These are phyloP conservation scores for Aspergillus pseudoviridinutans DNA, from an alignment of 2,329 filamentous ascomycete genomes.

Conservation along the genomic window DNA sequence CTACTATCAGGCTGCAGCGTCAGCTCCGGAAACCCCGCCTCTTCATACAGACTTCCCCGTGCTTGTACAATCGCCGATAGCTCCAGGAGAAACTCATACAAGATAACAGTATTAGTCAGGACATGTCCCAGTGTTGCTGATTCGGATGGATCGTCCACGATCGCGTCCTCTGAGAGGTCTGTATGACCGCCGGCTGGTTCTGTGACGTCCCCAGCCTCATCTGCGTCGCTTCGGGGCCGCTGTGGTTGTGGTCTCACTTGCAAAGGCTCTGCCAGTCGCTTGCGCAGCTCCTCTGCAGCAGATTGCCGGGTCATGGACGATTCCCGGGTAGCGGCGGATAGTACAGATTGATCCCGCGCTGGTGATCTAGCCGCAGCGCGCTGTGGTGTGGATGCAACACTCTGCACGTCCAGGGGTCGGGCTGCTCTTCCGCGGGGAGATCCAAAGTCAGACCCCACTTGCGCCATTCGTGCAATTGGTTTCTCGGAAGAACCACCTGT, in stretches of 20 bases:
- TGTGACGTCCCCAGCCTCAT: background rate
- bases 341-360: conserved; percentile 18
- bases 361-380: conserved; percentile 19
- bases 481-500: conserved; percentile 15
- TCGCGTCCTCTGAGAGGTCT: conserved; percentile 11
- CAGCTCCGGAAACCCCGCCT: conserved; percentile 56
- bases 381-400: conserved; percentile 15
- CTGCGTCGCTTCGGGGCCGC: background rate
- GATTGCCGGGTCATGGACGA: conserved; percentile 21
- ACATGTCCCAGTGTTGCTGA: conserved; percentile 71
- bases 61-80: conserved; percentile 71
- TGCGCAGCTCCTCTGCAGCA: conserved; percentile 30
- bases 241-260: conserved; percentile 7
- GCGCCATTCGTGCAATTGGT: conserved; percentile 4
- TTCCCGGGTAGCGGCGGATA: conserved; percentile 20
- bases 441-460: conserved; percentile 10
- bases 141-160: conserved; percentile 30
- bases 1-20: background rate
- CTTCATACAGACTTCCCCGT: conserved; percentile 69
- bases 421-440: conserved; percentile 24
- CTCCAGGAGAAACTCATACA: conserved; percentile 77
- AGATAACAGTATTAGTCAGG: conserved; percentile 72
- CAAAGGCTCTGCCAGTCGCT: conserved; percentile 33
- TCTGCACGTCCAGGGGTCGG: conserved; percentile 10
- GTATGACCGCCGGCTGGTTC: background rate